Base-by-base conservation (phyloP, 139 green algal genomes). In the Picochlorum sp. region DNA sequence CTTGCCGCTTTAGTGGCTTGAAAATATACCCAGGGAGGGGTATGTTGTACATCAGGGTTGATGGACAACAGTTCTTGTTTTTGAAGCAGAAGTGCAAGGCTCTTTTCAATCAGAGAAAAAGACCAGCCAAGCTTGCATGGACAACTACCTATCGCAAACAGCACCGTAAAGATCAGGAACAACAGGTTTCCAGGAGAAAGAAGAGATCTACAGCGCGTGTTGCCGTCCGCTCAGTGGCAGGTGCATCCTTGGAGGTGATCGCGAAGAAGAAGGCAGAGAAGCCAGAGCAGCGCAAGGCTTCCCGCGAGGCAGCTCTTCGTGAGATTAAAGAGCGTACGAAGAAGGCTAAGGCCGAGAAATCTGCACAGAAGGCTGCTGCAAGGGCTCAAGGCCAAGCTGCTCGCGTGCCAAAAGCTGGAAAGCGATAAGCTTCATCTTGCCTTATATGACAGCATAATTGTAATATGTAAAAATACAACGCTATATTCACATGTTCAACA, bases 1-100 rank as follows among this genome's bases (percentile, higher is more conserved):
- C 83, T 18, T 99, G 94, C 92, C 88, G 90, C 75, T 99, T 97
- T 79, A 96, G 87, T 82, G 94, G 94, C 77, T 81, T 97, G 64
- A 90, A 84, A 75, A 97, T 99, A 61, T 99, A 97, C 71, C 94
- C 94, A 47, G 94, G 94, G 64, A 78, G 81, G 60, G 94, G 92
- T 13, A 88, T 96, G 57, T 65, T 92, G 20, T 97, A 90, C 75
- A 85, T 97, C 64, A 82, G 92, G 31, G 78, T 67, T 5, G 93
- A 98, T 71, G 86, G 86, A 63, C 86, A 92, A 81, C 80, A 94
- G 70, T 99, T 90, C 71, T 76, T 96, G 64, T 98, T 98, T 82
- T 70, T 97, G 34, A 96, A 90, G 81, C 85, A 84, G 70, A 99
- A 99, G 83, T 86, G 77, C 76, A 92, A 88, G 77, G 77, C 66